phyloP scores from a whole-genome alignment of 768 basidiomycete species.

The Xerocomellus amylosporus region DNA sequence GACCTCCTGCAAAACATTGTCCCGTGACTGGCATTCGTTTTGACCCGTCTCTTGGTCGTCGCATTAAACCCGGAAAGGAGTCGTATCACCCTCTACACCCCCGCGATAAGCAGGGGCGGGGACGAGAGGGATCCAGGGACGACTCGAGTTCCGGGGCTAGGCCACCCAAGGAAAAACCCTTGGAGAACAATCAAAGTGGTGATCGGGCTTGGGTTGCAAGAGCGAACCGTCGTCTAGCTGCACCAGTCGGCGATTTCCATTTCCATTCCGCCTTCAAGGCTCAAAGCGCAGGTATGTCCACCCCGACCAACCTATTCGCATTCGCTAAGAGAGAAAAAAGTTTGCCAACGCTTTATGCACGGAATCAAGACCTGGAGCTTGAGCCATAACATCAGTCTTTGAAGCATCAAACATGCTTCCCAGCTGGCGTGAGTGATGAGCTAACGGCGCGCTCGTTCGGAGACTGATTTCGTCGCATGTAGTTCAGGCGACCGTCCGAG shows the following conservation, averaged over 20 bases:
- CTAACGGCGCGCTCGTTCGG: too few relatives aligned
- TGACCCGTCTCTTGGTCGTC: not conserved
- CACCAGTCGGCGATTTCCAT: not conserved
- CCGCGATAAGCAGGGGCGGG: not conserved
- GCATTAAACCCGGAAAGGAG: rapidly evolving
- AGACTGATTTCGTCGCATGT: not conserved
- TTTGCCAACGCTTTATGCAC: not conserved
- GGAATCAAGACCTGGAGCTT: not conserved
- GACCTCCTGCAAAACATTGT: too few relatives aligned
- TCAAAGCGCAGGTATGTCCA: not conserved
- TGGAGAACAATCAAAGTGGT: not conserved
- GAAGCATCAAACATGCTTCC: not conserved
- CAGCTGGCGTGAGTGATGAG: not conserved
- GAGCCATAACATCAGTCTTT: not conserved
- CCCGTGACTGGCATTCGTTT: not conserved
- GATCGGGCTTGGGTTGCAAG: too few relatives aligned
- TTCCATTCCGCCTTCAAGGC: too few relatives aligned
- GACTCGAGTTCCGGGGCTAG: not conserved
- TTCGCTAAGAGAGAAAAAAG: not conserved
- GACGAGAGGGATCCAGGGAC: not conserved
- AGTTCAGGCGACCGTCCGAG: not conserved
- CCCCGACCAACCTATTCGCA: too few relatives aligned
- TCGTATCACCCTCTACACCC: not conserved
- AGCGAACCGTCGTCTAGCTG: not conserved
- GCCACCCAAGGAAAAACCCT: not conserved